A percentile compares a stretch with the other conserved stretches of the same genome.
These are phyloP conservation scores for Colletotrichum gigasporum DNA, from an alignment of 2,329 filamentous ascomycete species.

Conservation along the genomic window DNA sequence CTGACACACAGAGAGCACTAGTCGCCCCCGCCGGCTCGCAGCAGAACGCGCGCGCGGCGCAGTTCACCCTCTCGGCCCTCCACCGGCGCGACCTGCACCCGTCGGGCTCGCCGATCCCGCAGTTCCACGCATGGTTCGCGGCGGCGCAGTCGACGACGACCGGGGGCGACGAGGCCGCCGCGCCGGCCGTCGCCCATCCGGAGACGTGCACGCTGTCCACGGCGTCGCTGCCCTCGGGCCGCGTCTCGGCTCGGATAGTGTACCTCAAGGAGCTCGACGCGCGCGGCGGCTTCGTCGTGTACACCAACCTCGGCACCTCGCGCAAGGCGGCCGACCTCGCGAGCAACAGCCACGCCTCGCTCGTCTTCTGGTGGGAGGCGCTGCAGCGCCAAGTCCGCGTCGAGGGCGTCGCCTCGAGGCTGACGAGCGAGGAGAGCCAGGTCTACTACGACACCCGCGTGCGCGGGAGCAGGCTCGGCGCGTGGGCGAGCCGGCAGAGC, in stretches of 20 bases:
- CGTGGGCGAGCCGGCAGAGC: conserved; percentile 94
- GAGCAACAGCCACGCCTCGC: conserved; percentile 78
- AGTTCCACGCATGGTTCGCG: conserved; percentile 92
- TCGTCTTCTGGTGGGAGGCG: conserved; percentile 92
- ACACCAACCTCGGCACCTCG: conserved; percentile 89
- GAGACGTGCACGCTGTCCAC: conserved; percentile 92
- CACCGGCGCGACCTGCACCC: conserved; percentile 67
- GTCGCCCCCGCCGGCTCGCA: conserved; percentile 72
- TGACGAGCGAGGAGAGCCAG: conserved; percentile 77
- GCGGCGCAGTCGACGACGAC: no score
- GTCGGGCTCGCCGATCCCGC: conserved; percentile 71
- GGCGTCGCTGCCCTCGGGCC: conserved; percentile 82
- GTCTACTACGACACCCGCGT: conserved; percentile 74
- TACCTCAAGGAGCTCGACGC: conserved; percentile 95
- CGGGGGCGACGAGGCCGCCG: no score
- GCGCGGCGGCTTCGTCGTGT: conserved; percentile 82
- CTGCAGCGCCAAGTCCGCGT: conserved; percentile 91
- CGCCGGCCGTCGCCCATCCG: conserved; percentile 70
- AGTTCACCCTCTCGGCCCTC: conserved; percentile 76
- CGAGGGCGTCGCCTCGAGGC: conserved; percentile 77
- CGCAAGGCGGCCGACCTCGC: conserved; percentile 74
- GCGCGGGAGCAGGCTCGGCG: conserved; percentile 84
- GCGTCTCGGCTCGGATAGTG: conserved; percentile 85
- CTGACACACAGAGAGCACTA: conserved; percentile 37
- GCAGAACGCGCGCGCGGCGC: conserved; percentile 72